Conservation (phyloP, 495 filamentous ascomycete species). For the Aspergillus heteromorphus region DNA sequence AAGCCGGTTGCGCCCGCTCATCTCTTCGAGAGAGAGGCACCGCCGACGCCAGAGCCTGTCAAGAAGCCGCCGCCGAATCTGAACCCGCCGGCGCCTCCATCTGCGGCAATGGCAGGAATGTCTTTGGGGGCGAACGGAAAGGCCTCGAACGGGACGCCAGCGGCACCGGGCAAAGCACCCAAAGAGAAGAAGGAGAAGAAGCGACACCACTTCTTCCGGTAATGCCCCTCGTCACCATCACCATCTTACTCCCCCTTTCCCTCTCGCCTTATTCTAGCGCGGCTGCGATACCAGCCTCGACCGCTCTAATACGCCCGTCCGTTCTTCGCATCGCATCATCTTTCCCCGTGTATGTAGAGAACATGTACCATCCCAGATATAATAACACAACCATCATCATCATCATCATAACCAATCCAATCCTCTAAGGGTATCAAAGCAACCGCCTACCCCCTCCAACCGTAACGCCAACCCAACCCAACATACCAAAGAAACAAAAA, state of each 20-base stretch:
- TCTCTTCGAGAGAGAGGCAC: conserved; percentile 73
- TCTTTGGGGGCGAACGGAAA: conserved; percentile 41
- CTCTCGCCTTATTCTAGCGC: conserved; percentile 21
- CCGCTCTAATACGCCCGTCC: neutral
- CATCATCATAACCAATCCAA: neutral
- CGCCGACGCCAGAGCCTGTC: conserved; percentile 37
- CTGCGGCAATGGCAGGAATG: conserved; percentile 54
- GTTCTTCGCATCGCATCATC: too few relatives aligned
- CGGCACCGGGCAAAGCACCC: conserved; percentile 30
- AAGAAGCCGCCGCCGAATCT: conserved; percentile 32
- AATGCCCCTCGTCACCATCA: conserved; percentile 8
- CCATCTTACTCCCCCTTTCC: neutral
- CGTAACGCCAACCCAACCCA: neutral
- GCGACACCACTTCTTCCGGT: conserved; percentile 63
- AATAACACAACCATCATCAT: neutral
- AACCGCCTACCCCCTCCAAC: neutral
- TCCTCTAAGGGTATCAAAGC: conserved; percentile 8
- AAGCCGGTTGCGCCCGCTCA: conserved; percentile 77
- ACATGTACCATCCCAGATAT: neutral
- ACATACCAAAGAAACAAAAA: neutral
- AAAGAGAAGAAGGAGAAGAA: conserved; percentile 50
- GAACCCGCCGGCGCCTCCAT: conserved; percentile 44
- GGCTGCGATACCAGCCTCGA: conserved; percentile 37
- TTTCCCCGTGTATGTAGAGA: conserved; percentile 2
- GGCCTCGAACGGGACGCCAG: conserved; percentile 16